These are phyloP conservation scores for Sporodiniella umbellata DNA, from an alignment of 371 early-diverging fungal species.

Conservation along the genomic window DNA sequence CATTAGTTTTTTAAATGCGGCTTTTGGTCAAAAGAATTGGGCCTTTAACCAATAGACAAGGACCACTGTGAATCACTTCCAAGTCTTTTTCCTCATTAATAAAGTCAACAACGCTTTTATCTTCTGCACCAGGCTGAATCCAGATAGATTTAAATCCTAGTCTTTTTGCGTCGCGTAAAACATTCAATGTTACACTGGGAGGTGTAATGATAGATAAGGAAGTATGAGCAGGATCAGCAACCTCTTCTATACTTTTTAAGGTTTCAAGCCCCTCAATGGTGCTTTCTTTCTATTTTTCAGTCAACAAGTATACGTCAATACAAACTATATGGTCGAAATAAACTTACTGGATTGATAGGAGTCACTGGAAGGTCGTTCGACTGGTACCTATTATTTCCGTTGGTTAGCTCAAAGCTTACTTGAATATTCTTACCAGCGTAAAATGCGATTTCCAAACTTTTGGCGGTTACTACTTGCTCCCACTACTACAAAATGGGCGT, in stretches of 20 bases:
- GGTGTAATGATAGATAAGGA: conserved; percentile 80
- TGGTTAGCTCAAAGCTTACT: no score
- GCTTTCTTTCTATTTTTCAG: conserved; percentile 45
- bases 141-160: conserved; percentile 69
- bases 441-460: conserved; percentile 81
- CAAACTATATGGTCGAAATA: neutral
- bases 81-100: conserved; percentile 41
- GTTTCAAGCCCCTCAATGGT: conserved; percentile 49
- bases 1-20: neutral
- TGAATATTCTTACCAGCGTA: conserved; percentile 63
- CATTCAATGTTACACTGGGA: conserved; percentile 62
- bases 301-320: neutral
- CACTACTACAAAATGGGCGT: conserved; percentile 64
- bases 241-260: conserved; percentile 37
- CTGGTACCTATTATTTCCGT: conserved; percentile 40
- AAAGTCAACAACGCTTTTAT: conserved; percentile 44
- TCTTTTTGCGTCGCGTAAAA: conserved; percentile 59
- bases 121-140: conserved; percentile 84
- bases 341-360: conserved; percentile 46
- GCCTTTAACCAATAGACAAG: conserved; percentile 73
- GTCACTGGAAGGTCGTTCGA: conserved; percentile 33
- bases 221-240: conserved; percentile 38
- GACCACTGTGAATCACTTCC: conserved; percentile 65
- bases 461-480: conserved; percentile 67
- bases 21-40: conserved; percentile 14